Evolutionary conservation across 495 filamentous ascomycete genomes (phyloP), one percentile per base, ranked within the genome.

Genomic region (Viridothelium virens): DNA sequence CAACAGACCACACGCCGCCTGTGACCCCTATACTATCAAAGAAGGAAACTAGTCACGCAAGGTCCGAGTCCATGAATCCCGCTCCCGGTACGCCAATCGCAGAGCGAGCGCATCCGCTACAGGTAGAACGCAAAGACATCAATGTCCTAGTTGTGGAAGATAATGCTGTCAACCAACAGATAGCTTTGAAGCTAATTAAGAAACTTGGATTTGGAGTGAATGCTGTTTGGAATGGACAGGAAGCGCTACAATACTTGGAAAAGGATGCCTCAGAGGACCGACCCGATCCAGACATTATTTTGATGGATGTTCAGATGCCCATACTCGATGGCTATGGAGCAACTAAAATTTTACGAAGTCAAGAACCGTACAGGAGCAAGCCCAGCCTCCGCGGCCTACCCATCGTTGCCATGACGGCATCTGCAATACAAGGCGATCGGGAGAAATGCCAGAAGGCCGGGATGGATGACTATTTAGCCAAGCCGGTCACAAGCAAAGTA

Each of bases 291-390:
- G 84, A 93, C 68, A 87, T 93, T n/a, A 89, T 93, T 59, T 80
- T 93, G 7, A 94, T 95, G 91, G 89, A 95, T 70, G 85, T 92
- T 0, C 89, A 92, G 74, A 92, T 94, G 89, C 88, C 89, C 3
- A 79, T 91, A 16, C 84, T 92, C 66, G 90, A 92, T 68, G 91
- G 91, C 1, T 93, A 92, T 70, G 79, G 82, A 38, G 87, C 89
- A 39, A 91, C 89, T 0, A 85, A 86, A n/a, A 79, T 85, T 38
- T 84, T 94, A 34, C 79, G 90, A 47, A 81, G 84, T 61, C 81
- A 86, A 65, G 64, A 75, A 2, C 85, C 84, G 2, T 86, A 88
- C 69, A 82, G 81, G 61, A 72, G 73, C 14, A 75, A 79, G 14
- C 78, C 82, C 16, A 69, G 71, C 11, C 67, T 85, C 25, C 77